Percentiles rank a stretch among this genome's conserved stretches.
Conservation (phyloP, 345 rosid species). For the Ceriops decandra region DNA sequence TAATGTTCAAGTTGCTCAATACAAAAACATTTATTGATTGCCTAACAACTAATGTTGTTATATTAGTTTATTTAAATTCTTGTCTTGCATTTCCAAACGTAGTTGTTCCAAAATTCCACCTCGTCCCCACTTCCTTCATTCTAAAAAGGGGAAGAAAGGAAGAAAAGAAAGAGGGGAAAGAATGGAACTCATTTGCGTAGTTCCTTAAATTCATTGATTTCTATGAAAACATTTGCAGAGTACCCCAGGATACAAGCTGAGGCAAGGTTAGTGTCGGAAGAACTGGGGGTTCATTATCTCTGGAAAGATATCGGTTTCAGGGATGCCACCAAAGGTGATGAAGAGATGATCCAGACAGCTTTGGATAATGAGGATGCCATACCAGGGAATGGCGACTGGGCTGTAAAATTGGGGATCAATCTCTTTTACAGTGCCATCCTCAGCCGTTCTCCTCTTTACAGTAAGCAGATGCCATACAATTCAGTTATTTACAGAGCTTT, state of each 20-base stretch:
- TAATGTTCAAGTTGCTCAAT: no score
- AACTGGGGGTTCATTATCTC: constrained; percentile 49
- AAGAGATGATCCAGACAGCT: constrained; percentile 57
- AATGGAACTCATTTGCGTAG: neutral
- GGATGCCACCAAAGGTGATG: constrained; percentile 63
- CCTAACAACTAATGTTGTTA: no score
- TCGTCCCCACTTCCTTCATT: no score
- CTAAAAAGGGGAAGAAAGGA: no score
- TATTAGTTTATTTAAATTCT: no score
- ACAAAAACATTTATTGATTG: no score
- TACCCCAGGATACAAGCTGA: constrained; percentile 82
- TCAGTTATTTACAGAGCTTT: constrained; percentile 75
- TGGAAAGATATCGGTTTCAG: constrained; percentile 62
- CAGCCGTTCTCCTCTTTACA: constrained; percentile 75
- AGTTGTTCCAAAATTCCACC: no score
- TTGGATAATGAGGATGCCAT: constrained; percentile 75
- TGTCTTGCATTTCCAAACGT: no score
- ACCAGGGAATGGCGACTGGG: constrained; percentile 88
- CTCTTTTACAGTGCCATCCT: constrained; percentile 84
- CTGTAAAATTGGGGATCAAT: constrained; percentile 83
- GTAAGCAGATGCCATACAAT: constrained; percentile 98
- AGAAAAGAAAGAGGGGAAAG: no score
- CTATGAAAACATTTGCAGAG: constrained; percentile 49
- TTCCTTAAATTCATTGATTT: constrained; percentile 7
- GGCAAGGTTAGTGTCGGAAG: constrained; percentile 70